Evolutionary conservation across 192 early-diverging fungal genomes (phyloP).

Genomic region (Rhizophagus clarus): DNA sequence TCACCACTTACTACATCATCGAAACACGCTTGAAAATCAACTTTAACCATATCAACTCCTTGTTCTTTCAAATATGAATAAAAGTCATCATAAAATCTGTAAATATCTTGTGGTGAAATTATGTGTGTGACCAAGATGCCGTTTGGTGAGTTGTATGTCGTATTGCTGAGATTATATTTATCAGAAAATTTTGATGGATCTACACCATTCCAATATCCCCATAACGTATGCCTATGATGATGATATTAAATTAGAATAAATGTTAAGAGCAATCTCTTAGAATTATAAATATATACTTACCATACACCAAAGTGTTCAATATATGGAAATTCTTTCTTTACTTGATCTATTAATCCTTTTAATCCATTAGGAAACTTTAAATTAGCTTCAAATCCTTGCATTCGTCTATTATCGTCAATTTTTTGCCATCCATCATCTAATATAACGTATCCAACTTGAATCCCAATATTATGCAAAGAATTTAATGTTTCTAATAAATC

Average conservation of each 20-base stretch:
- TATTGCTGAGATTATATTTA: constrained; percentile 18
- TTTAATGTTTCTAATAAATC: constrained; percentile 20
- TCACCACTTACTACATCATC: constrained; percentile 38
- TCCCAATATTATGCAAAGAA: constrained; percentile 10
- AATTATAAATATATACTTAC: constrained; percentile 39
- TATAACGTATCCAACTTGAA: constrained; percentile 40
- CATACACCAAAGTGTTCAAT: constrained; percentile 53
- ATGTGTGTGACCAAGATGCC: constrained; percentile 29
- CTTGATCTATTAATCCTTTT: constrained; percentile 29
- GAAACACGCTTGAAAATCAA: constrained; percentile 57
- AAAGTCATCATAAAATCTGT: constrained; percentile 52
- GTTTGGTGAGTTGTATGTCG: constrained; percentile 31
- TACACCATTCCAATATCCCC: constrained; percentile 63
- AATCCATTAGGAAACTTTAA: constrained; percentile 52
- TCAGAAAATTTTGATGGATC: constrained; percentile 38
- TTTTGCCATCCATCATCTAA: constrained; percentile 62
- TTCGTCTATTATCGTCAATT: constrained; percentile 28
- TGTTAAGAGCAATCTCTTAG: not conserved
- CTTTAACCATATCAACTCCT: constrained; percentile 57
- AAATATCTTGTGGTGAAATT: constrained; percentile 31
- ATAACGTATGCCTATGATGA: constrained; percentile 39
- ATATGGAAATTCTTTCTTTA: constrained; percentile 34
- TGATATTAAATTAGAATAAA: not conserved
- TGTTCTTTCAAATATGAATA: constrained; percentile 47
- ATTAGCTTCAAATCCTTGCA: constrained; percentile 43